These are phyloP conservation scores for Colletotrichum sp. DNA, from an alignment of 2,329 filamentous ascomycete species.

Conservation along the genomic window DNA sequence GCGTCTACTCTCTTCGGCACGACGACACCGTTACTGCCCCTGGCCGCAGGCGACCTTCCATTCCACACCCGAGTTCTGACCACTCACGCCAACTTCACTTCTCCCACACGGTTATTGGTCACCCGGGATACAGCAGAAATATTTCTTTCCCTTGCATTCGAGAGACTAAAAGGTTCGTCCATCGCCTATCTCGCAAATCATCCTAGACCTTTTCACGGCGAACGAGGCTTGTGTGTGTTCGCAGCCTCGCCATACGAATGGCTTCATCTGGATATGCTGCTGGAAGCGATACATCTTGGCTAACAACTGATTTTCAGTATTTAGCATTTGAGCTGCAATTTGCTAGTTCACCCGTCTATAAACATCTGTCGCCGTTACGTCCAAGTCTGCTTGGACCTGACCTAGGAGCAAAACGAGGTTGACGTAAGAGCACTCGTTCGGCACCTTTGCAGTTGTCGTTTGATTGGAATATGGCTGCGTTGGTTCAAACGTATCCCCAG, in stretches of 20 bases:
- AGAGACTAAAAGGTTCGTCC: conserved; percentile 15
- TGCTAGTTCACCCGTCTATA: not conserved
- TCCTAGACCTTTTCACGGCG: not conserved
- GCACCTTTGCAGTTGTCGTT: not conserved
- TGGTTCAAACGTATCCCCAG: conserved; percentile 82
- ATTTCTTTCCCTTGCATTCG: conserved; percentile 1
- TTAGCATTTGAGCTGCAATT: not conserved
- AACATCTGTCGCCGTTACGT: not conserved
- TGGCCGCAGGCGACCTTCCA: conserved; percentile 64
- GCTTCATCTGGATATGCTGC: not conserved
- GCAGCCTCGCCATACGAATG: not conserved
- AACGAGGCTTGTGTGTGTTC: not conserved
- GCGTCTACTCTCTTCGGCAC: conserved; percentile 36
- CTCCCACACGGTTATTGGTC: conserved; percentile 15
- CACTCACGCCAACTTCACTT: conserved; percentile 22
- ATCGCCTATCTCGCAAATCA: not conserved
- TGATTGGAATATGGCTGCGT: conserved; percentile 73
- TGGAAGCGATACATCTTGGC: not conserved
- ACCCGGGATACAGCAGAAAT: not conserved
- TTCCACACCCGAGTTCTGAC: conserved; percentile 43
- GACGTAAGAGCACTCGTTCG: not conserved
- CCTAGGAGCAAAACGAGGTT: not conserved
- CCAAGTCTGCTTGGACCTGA: not conserved
- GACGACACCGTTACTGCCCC: conserved; percentile 41
- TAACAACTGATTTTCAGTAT: not conserved